Conservation (phyloP, 1,284 basidiomycete genomes). For the Cerioporus squamosus region DNA sequence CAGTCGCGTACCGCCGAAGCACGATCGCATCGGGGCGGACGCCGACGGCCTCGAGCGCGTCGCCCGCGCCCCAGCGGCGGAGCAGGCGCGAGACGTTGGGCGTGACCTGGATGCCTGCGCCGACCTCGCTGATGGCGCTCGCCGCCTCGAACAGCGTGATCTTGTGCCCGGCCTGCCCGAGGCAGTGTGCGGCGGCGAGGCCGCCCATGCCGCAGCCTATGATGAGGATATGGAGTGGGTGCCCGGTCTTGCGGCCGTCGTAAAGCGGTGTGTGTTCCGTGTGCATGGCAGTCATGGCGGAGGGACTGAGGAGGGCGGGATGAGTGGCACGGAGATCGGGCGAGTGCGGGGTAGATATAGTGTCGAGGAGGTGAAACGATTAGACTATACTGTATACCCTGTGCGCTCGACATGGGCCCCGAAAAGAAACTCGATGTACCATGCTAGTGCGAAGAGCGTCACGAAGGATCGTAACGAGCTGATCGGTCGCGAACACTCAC, state of each 20-base stretch:
- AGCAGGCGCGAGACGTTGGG: slow-evolving; percentile 50
- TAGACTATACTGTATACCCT: slow-evolving; percentile 7
- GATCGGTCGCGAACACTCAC: no score
- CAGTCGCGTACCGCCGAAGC: slow-evolving; percentile 45
- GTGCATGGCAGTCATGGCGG: background rate
- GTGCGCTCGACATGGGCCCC: slow-evolving; percentile 4
- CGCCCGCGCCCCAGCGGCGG: slow-evolving; percentile 46
- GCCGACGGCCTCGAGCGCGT: slow-evolving; percentile 39
- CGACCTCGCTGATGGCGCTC: slow-evolving; percentile 47
- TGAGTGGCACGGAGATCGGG: slow-evolving; percentile 14
- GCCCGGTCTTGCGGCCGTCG: slow-evolving; percentile 35
- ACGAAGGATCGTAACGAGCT: no score
- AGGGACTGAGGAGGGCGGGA: background rate
- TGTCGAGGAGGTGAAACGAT: slow-evolving; percentile 9
- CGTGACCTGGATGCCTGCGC: slow-evolving; percentile 53
- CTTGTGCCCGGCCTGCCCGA: slow-evolving; percentile 49
- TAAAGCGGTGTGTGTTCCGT: slow-evolving; percentile 26
- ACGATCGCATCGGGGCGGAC: slow-evolving; percentile 47
- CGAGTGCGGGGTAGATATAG: background rate
- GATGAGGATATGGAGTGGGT: slow-evolving; percentile 46
- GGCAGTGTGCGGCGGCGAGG: slow-evolving; percentile 47
- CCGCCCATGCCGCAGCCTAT: slow-evolving; percentile 55
- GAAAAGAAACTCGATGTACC: slow-evolving; percentile 10
- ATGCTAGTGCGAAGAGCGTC: background rate
- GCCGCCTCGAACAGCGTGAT: slow-evolving; percentile 51